Base-by-base conservation (phyloP, 257 asterid species). In the Lithospermum erythrorhizon region DNA sequence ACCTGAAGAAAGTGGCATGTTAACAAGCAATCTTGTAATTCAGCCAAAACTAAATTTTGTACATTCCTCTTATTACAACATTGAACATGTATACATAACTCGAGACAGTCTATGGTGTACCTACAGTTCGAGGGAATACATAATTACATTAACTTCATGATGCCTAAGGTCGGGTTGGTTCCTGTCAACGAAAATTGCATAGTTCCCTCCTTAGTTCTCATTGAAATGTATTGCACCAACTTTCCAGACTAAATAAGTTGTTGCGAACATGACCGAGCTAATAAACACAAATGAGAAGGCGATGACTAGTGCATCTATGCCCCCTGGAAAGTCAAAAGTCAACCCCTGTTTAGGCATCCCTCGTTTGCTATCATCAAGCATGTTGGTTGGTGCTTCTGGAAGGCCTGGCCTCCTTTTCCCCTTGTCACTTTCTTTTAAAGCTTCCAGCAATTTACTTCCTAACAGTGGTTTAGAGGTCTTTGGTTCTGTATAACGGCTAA, bases 161-260 rank as follows among this genome's bases (percentile, higher is more conserved):
- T 41, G 17, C 49, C 49, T 9, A 11, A 41, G 18, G 4, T 11
- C 49, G 18, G 13, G 49, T 11, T 41, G 16, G 49, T 35, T 35
- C 45, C 17, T 14, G 18, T 41, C 17, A 37, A 37, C 48, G 1
- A 37, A 37, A 37, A 37, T 37, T 37, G 15, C 1, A 10, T 37
- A 37, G 48, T 37, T 37, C 48, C 48, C 10, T 3, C 45, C 75
- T 78, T 65, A 87, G 57, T 69, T 57, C 69, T 90, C 98, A 60
- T 87, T 87, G 83, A 85, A 90, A 78, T 90, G 98, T 53, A 90
- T 90, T 62, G 90, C 98, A 61, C 96, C 98, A 9, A 81, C 79
- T 75, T 90, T 90, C 96, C 96, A 90, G 54, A 90, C 98, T 23
- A 90, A 14, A 69, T 62, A 87, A 0, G 98, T 87, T 2, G 98